Conservation (phyloP, 1,284 basidiomycete species). For the Trichosporon inkin region DNA sequence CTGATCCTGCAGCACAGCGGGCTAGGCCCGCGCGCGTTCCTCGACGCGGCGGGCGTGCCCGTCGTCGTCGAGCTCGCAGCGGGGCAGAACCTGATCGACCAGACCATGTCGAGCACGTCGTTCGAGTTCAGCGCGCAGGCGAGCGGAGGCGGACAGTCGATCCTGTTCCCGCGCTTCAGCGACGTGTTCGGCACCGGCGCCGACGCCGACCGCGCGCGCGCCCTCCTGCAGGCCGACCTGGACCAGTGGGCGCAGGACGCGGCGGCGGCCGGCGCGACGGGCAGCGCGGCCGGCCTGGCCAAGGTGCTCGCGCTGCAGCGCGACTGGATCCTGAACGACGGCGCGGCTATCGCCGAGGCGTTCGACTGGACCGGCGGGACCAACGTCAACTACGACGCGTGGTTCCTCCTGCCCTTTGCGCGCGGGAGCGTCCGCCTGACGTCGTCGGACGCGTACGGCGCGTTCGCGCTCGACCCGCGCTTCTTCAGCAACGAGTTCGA, state of each 20-base stretch:
- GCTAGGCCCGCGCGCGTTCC: constrained; percentile 45
- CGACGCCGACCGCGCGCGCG: constrained; percentile 21
- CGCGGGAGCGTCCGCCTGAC: constrained; percentile 44
- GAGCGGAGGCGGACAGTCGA: constrained; percentile 27
- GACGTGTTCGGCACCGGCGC: constrained; percentile 30
- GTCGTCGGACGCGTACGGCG: constrained; percentile 33
- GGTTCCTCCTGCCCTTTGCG: constrained; percentile 47
- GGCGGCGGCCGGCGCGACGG: constrained; percentile 34
- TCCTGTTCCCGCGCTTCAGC: constrained; percentile 38
- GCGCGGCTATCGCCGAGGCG: constrained; percentile 38
- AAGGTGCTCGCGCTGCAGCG: constrained; percentile 42
- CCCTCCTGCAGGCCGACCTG: constrained; percentile 35
- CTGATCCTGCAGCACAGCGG: constrained; percentile 52
- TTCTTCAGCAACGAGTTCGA: constrained; percentile 47
- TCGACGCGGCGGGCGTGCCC: constrained; percentile 38
- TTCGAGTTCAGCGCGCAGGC: constrained; percentile 20
- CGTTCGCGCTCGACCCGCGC: constrained; percentile 40
- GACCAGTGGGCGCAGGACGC: constrained; percentile 41
- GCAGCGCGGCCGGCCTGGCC: constrained; percentile 31
- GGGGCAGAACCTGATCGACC: constrained; percentile 51
- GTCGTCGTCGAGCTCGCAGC: constrained; percentile 43
- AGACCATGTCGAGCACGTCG: constrained; percentile 44
- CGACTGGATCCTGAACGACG: constrained; percentile 43
- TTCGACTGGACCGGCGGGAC: constrained; percentile 39
- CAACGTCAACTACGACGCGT: constrained; percentile 35